Evolutionary conservation across 192 early-diverging fungal genomes (phyloP), one percentile per base, ranked within the genome.

Genomic region (Backusella tuberculispora): DNA sequence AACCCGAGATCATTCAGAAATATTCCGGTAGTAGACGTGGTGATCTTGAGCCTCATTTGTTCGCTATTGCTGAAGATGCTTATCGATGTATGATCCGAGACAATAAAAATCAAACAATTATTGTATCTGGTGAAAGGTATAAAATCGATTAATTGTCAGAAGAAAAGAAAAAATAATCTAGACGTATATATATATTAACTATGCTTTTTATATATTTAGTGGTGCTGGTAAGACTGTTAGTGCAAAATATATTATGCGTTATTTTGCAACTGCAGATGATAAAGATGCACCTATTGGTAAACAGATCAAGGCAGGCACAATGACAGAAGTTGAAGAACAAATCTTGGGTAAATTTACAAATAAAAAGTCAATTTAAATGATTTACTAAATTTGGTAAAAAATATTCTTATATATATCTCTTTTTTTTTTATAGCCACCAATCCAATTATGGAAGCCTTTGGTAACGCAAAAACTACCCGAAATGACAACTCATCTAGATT

Each of bases 381-480:
- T 42, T 19, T 17, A 44, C 38, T 68, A 44, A 68, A 43, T 67
- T n/a, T 13, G 14, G 53, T 26, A 56, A 34, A 34, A 34, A 34
- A 34, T 34, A 34, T 34, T 34, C 29, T 2, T 34, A 34, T 34
- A 34, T 34, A 69, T 24, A n/a, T n/a, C n/a, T 41, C 66, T 41
- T 43, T 66, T 38, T 29, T 41, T 83, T 24, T 34, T 13, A 26
- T 83, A 83, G 92, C 98, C 8, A 99, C 97, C 19, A 99, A 99
- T 83, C 98, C 98, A 14, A 97, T 99, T 80, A 96, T 98, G 88
- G 98, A 99, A 90, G 92, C 98, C 68, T 99, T 99, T 79, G 98
- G 98, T 75, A 99, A 99, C 84, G 96, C 98, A 63, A 99, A 99
- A 82, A 99, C 98, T 14, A 99, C 98, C 8, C 86, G 98, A 77